Base-by-base conservation (phyloP, 2,329 filamentous ascomycete species). In the Chrysoporthe puriensis region DNA sequence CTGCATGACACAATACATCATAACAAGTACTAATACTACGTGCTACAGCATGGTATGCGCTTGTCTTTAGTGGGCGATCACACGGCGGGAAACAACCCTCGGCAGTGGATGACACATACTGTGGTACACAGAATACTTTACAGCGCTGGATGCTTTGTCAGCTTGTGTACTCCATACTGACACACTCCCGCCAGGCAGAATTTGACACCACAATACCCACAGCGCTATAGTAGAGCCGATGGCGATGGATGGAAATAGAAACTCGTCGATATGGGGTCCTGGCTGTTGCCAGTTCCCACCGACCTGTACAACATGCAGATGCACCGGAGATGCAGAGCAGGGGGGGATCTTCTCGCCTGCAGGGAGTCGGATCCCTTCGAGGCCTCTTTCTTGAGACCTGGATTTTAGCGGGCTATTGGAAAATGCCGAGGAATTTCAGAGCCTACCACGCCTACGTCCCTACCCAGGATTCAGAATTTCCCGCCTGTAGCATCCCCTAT, bases 1-100 rank as follows among this genome's bases (percentile, higher is more conserved):
- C 46, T 66, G 64, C 50, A 14, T 59, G 36, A 66, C 34, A 57
- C 42, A 59, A 50, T 43, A 40, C 61, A 66, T 26, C 2, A 26
- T 26, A 26, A 26, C 26, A 26, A 26, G 26, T 26, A 26, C 26
- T 26, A 26, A 26, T 26, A 26, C 26, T 26, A 2, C 2, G 26
- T 26, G 26, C 26, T 26, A 26, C 26, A 26, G 26, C 26, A 26
- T 26, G 44, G 56, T 48, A 32, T 8, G 56, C 44, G 54, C 18
- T 34, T n/a, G 16, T 50, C 36, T n/a, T 63, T 48, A n/a, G 36
- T 46, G 32, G 60, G 50, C 48, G n/a, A 11, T 32, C 4, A 11
- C n/a, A 14, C 9, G 48, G 26, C 48, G 48, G 9, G 48, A 21
- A 52, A 26, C 9, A 21, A 32, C 48, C 48, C 6, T 14, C n/a